phyloP scores from a whole-genome alignment of 176 grass and related monocot genomes.

The Secale cereale region DNA sequence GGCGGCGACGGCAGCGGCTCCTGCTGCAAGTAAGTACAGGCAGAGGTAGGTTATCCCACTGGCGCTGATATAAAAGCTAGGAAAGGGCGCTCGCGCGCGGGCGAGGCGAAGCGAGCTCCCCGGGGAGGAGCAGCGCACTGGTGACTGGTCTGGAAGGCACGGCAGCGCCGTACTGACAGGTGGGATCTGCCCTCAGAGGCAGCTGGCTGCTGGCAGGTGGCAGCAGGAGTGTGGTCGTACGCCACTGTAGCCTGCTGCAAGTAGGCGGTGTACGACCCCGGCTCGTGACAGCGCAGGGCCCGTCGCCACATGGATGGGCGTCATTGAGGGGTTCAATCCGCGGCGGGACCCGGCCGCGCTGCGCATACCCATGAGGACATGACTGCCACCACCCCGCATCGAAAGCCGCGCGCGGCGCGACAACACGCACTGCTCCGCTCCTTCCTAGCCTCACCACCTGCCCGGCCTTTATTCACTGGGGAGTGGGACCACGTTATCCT shows the following conservation, averaged over 20 bases:
- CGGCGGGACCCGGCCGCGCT: slow-evolving; percentile 6
- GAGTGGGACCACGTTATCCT: neutral
- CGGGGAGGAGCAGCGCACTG: slow-evolving; percentile 37
- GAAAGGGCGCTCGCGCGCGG: neutral
- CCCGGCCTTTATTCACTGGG: neutral
- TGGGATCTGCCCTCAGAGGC: slow-evolving; percentile 33
- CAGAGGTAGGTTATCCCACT: slow-evolving; percentile 14
- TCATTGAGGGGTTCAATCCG: slow-evolving; percentile 68
- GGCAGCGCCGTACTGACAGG: slow-evolving; percentile 23
- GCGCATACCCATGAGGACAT: neutral
- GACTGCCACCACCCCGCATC: slow-evolving; percentile 1
- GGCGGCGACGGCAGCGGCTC: neutral
- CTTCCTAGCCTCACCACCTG: neutral
- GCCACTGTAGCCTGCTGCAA: neutral
- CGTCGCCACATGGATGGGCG: slow-evolving; percentile 37
- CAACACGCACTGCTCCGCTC: neutral
- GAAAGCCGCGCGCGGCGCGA: slow-evolving; percentile 37
- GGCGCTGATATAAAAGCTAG: slow-evolving; percentile 28
- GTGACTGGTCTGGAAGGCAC: neutral
- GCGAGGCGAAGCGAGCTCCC: slow-evolving; percentile 17
- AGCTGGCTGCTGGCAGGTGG: neutral
- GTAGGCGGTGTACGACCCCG: neutral
- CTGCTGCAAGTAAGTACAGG: slow-evolving; percentile 38
- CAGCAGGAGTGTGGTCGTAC: neutral
- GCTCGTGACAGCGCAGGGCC: slow-evolving; percentile 39